Base-by-base conservation (phyloP, 306 rosid genomes). In the Rosa lucieae region DNA sequence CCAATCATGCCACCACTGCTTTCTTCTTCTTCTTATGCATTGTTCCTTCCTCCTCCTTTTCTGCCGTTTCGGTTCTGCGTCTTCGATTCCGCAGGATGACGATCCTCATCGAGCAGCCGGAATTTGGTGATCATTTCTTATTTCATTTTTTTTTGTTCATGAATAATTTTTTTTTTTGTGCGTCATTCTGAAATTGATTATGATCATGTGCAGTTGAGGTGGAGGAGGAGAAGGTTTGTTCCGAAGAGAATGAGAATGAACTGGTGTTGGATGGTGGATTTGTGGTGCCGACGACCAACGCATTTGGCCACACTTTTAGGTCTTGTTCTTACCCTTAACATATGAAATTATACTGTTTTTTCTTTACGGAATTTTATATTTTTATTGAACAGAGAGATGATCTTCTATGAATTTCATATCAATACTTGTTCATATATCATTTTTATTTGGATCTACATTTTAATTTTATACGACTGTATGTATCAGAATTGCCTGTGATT, bases 251-350 rank as follows among this genome's bases (percentile, higher is more conserved):
- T 77, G 89, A 82, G 85, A 79, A 75, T 44, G 92, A 88, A 49
- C 35, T 92, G 75, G 78, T 72, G 65, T 73, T 89, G 78, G 94
- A 84, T 5, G 94, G 89, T 79, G 93, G 82, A 59, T 90, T 90
- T 86, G 79, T 51, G 70, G 83, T 84, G 55, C 91, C 97, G 75
- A 63, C 79, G 4, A 63, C 85, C 68, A 92, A 90, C 55, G 82
- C 97, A 23, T 92, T 92, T 77, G 97, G 97, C 15, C 91, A 81
- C 71, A 84, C 84, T 8, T 92, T 90, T 76, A 92, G 97, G 97
- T 92, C 46, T 82, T 53, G 73, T 1, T 59, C 67, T 15, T 58
- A 5, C 43, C 39, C 3, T 44, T 46, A 59, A 59, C 8, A n/a
- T 21, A 21, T 58, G 2, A n/a, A 58, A 59, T 29, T 29, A 29